Evolutionary conservation across 352 stramenopile species (phyloP).

Genomic region (Elongisporangium undulatum): DNA sequence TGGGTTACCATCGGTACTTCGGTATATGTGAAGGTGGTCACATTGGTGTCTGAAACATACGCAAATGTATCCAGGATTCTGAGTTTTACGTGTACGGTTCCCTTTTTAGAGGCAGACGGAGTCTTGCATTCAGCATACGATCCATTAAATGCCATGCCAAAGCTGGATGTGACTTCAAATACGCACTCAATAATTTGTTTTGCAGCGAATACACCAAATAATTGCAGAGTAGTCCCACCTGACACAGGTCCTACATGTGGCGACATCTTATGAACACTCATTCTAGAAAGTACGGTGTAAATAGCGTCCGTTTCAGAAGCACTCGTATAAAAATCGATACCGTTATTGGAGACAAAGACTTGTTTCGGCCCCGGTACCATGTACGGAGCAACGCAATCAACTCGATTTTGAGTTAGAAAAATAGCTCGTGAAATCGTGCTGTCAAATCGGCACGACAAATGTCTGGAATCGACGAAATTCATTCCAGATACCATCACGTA

Average conservation of each 20-base stretch:
- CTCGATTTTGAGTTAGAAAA: conserved; percentile 36
- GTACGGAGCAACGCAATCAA: conserved; percentile 58
- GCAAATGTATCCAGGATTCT: conserved; percentile 25
- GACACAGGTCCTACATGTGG: conserved; percentile 20
- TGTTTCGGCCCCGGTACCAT: conserved; percentile 28
- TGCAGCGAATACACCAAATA: conserved; percentile 32
- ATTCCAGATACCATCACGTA: conserved; percentile 29
- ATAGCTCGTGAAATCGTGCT: conserved; percentile 15
- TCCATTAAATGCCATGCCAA: conserved; percentile 13
- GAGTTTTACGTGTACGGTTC: conserved; percentile 14
- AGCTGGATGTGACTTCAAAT: conserved; percentile 27
- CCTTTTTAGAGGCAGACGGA: conserved; percentile 11
- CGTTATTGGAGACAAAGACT: conserved; percentile 57
- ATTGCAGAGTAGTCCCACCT: conserved; percentile 32
- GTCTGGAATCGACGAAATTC: conserved; percentile 45
- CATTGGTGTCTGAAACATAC: conserved; percentile 5
- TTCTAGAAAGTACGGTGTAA: conserved; percentile 28
- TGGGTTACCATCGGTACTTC: conserved; percentile 15
- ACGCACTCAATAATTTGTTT: conserved; percentile 29
- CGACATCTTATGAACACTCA: conserved; percentile 29
- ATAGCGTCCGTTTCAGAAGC: conserved; percentile 4
- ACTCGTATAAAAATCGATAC: conserved; percentile 30
- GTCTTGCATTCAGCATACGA: conserved; percentile 29
- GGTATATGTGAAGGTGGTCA: conserved; percentile 21
- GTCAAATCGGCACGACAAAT: conserved; percentile 43